phyloP scores from a whole-genome alignment of 2,329 filamentous ascomycete species.

The Fusarium domesticum region DNA sequence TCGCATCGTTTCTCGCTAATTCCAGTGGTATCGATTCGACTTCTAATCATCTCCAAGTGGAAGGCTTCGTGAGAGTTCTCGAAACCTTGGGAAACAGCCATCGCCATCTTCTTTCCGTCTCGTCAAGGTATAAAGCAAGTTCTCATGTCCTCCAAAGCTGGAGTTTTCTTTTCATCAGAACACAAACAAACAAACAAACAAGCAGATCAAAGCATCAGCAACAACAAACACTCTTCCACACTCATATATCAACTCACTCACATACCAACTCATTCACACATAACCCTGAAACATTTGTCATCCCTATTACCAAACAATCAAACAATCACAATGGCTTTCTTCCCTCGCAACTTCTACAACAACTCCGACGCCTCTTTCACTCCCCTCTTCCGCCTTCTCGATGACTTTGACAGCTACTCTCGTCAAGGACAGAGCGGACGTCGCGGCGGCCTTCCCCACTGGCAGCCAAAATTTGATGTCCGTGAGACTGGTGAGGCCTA shows the following conservation, averaged over 20 bases:
- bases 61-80: constrained; percentile 17
- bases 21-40: constrained; percentile 19
- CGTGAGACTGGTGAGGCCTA: constrained; percentile 66
- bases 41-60: constrained; percentile 6
- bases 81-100: constrained; percentile 16
- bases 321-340: constrained; percentile 56
- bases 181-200: constrained; percentile 27
- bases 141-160: constrained; percentile 7
- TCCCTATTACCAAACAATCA: constrained; percentile 13
- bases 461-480: constrained; percentile 76
- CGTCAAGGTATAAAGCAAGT: constrained; percentile 33
- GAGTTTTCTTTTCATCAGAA: constrained; percentile 28
- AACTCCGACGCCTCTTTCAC: constrained; percentile 50
- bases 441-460: constrained; percentile 46
- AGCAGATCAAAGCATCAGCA: constrained; percentile 6
- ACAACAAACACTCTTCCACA: constrained; percentile 5
- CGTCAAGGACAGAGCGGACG: constrained; percentile 34
- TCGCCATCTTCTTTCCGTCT: constrained; percentile 5
- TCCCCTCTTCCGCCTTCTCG: constrained; percentile 62
- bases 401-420: constrained; percentile 60
- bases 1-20: constrained; percentile 15
- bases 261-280: constrained; percentile 23
- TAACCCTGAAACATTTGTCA: constrained; percentile 25
- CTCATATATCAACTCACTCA: constrained; percentile 24
- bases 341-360: constrained; percentile 52